Conservation (phyloP, 768 basidiomycete genomes). For the Neoboletus brunneissimus region DNA sequence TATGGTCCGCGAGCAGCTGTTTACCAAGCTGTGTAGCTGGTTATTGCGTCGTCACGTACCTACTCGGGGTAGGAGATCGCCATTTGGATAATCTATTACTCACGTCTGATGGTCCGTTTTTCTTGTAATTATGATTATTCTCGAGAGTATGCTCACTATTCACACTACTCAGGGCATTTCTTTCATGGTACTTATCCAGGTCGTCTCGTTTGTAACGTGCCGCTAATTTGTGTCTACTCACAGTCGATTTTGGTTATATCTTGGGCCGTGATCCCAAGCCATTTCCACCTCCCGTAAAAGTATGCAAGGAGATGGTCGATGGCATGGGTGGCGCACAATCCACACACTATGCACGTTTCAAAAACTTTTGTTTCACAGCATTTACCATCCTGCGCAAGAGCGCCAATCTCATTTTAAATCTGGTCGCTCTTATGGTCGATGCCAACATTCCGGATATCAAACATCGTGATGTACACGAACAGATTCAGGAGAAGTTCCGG, state of each 20-base stretch:
- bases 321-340: constrained; percentile 98
- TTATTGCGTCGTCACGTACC: constrained; percentile 95
- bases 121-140: not conserved
- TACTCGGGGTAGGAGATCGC: constrained; percentile 95
- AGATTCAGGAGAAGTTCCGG: constrained; percentile 96
- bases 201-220: not conserved
- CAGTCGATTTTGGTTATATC: constrained; percentile 99
- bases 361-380: constrained; percentile 95
- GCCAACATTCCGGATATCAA: constrained; percentile 98
- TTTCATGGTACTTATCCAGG: constrained; percentile 75
- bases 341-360: constrained; percentile 94
- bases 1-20: not conserved
- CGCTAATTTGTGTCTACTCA: constrained; percentile 7
- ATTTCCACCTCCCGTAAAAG: constrained; percentile 96
- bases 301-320: constrained; percentile 99
- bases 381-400: constrained; percentile 95
- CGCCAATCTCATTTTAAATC: constrained; percentile 93
- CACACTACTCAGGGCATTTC: constrained; percentile 66
- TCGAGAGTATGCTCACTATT: constrained; percentile 1
- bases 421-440: constrained; percentile 96
- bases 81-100: constrained; percentile 94
- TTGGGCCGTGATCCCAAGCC: constrained; percentile 97
- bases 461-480: constrained; percentile 79
- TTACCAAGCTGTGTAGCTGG: constrained; percentile 60
- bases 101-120: constrained; percentile 74